Conservation (phyloP, 768 basidiomycete species). For the Lactarius evosmus region DNA sequence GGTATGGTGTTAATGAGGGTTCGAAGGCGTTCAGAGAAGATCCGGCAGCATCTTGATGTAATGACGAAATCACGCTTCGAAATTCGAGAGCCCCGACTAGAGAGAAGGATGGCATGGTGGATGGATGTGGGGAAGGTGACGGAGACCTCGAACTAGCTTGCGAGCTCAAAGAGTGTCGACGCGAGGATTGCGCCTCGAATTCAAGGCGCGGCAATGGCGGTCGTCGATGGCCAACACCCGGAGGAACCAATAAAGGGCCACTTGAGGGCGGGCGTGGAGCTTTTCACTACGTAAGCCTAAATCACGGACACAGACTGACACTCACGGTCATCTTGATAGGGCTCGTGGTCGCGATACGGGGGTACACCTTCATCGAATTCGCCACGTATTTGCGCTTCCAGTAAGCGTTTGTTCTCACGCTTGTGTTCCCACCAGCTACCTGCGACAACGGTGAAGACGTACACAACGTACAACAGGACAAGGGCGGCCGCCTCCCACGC, state of each 20-base stretch:
- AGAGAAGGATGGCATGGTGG: constrained; percentile 79
- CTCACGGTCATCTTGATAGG: constrained; percentile 65
- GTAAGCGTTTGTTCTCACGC: constrained; percentile 44
- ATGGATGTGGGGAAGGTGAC: constrained; percentile 37
- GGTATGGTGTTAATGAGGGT: constrained; percentile 63
- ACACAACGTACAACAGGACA: constrained; percentile 69
- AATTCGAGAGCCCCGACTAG: constrained; percentile 96
- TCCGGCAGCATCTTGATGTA: constrained; percentile 65
- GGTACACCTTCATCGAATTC: constrained; percentile 50
- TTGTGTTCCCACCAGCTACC: constrained; percentile 75
- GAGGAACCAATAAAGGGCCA: constrained; percentile 25
- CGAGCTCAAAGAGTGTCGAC: constrained; percentile 38
- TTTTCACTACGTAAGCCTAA: constrained; percentile 9
- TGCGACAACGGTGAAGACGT: constrained; percentile 72
- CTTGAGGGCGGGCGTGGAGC: constrained; percentile 27
- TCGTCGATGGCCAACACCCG: constrained; percentile 36
- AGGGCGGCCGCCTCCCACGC: constrained; percentile 71
- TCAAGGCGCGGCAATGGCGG: constrained; percentile 40
- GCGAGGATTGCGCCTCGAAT: constrained; percentile 41
- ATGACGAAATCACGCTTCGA: constrained; percentile 79
- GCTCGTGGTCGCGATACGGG: constrained; percentile 42
- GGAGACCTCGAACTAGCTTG: constrained; percentile 49
- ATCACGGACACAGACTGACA: not conserved
- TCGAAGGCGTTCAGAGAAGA: constrained; percentile 64
- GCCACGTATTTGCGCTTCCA: constrained; percentile 52